These are phyloP conservation scores for Phytophthora nicotianae DNA, from an alignment of 352 stramenopile species.

Conservation along the genomic window DNA sequence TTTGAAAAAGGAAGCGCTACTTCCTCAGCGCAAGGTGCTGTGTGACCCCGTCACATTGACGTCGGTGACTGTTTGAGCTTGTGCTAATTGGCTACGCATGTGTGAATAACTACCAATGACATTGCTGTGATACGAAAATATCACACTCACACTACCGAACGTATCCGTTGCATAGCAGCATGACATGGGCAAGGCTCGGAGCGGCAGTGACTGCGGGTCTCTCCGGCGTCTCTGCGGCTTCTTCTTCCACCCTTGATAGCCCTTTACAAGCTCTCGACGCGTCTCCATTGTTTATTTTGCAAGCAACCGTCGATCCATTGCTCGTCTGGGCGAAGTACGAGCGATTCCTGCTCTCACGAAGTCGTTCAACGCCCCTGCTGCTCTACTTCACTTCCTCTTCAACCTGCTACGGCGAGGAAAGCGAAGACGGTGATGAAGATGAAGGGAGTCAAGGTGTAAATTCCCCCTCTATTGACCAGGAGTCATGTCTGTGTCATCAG, in stretches of 20 bases:
- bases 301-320: constrained; percentile 12
- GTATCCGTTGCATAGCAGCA: not conserved
- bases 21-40: too few relatives aligned
- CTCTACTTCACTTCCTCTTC: constrained; percentile 30
- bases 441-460: not conserved
- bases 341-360: constrained; percentile 36
- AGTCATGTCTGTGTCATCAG: constrained; percentile 19
- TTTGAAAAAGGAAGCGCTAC: not conserved
- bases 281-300: constrained; percentile 21
- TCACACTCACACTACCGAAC: too few relatives aligned
- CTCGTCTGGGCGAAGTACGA: constrained; percentile 40
- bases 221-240: not conserved
- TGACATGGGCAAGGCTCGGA: not conserved
- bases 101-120: too few relatives aligned
- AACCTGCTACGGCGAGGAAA: constrained; percentile 6
- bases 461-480: not conserved
- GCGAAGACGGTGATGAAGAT: constrained; percentile 4
- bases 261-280: constrained; percentile 14
- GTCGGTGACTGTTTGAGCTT: too few relatives aligned
- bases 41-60: too few relatives aligned
- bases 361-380: constrained; percentile 22
- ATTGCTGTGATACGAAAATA: too few relatives aligned
- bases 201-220: constrained; percentile 1
- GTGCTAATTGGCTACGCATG: too few relatives aligned
- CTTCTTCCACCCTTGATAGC: not conserved